A percentile compares a stretch with the other conserved stretches of the same genome.
Evolutionary conservation across 805 yeast genomes (phyloP).

Genomic region (Clavispora carvajalis): DNA sequence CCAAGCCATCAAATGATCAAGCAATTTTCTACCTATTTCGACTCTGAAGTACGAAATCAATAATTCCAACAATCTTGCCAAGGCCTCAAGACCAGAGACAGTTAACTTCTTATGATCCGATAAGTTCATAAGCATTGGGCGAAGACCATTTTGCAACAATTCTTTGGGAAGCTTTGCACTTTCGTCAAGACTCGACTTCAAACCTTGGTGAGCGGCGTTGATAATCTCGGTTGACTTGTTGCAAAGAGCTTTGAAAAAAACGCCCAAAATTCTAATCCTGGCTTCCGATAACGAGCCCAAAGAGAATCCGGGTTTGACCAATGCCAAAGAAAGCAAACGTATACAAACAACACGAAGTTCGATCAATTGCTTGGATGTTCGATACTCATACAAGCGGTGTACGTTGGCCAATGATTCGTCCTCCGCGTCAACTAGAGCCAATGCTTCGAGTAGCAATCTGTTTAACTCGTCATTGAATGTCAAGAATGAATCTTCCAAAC

Average conservation of each 20-base stretch:
- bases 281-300: constrained; percentile 71
- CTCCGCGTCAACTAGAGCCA: constrained; percentile 94
- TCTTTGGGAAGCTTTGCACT: constrained; percentile 91
- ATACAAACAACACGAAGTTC: constrained; percentile 89
- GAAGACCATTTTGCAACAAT: constrained; percentile 84
- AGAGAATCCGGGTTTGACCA: constrained; percentile 79
- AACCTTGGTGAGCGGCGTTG: constrained; percentile 88
- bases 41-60: constrained; percentile 91
- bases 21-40: constrained; percentile 87
- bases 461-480: constrained; percentile 86
- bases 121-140: constrained; percentile 92
- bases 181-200: constrained; percentile 76
- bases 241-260: constrained; percentile 88
- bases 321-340: constrained; percentile 70
- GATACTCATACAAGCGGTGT: constrained; percentile 77
- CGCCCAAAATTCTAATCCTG: constrained; percentile 81
- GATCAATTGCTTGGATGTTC: constrained; percentile 83
- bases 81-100: constrained; percentile 84
- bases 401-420: constrained; percentile 91
- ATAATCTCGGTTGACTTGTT: constrained; percentile 82
- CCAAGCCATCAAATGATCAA: constrained; percentile 95
- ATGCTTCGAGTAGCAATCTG: constrained; percentile 79
- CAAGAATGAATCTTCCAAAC: constrained; percentile 73
- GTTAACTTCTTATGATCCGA: constrained; percentile 91
- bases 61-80: constrained; percentile 79